Base-by-base conservation (phyloP, 108 stramenopile species). In the Tribonema minus region DNA sequence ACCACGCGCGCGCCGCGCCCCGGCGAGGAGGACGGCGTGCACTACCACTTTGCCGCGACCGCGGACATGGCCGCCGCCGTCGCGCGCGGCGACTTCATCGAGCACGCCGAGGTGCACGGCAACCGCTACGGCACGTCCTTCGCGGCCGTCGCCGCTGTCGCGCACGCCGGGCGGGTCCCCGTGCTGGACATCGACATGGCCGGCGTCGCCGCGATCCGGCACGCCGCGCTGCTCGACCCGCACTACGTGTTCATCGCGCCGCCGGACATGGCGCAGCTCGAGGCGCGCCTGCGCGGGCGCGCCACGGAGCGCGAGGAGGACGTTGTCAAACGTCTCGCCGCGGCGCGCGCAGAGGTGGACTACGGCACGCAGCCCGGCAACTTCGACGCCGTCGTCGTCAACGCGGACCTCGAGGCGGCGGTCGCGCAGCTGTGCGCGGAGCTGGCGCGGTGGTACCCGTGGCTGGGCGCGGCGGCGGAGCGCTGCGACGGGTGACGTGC, bases 111-210 rank as follows among this genome's bases (percentile, higher is more conserved):
- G 66, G 98, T 98, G 9, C 98, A 98, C 86, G 94, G 93, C 32
- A 97, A 96, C 84, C 79, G 88, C 7, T 98, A 98, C 85, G 98
- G 98, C 20, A 98, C 98, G n/a, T 87, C 86, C 58, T 84, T 93
- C 29, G 86, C 82, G 1, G 88, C 94, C 1, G 93, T 98, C 15
- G 82, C 91, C 73, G 72, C 81, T 37, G 95, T 98, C 6, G 88
- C 89, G 76, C 70, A 81, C 5, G 69, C 83, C 71, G 91, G 91
- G 3, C 91, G 92, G 76, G 87, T 98, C 31, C 96, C 96, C 75
- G 84, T 97, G 70, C 81, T 99, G 25, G 94, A 96, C 77, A 96
- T 97, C 81, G 97, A 98, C 70, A 82, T 87, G n/a, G 85, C 86
- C 59, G 88, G 87, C 4, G 84, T 84, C 12, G 41, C 59, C 12